Evolutionary conservation across 139 green algal genomes (phyloP), one percentile per base, ranked within the genome.

Genomic region (Tetraselmis striata): DNA sequence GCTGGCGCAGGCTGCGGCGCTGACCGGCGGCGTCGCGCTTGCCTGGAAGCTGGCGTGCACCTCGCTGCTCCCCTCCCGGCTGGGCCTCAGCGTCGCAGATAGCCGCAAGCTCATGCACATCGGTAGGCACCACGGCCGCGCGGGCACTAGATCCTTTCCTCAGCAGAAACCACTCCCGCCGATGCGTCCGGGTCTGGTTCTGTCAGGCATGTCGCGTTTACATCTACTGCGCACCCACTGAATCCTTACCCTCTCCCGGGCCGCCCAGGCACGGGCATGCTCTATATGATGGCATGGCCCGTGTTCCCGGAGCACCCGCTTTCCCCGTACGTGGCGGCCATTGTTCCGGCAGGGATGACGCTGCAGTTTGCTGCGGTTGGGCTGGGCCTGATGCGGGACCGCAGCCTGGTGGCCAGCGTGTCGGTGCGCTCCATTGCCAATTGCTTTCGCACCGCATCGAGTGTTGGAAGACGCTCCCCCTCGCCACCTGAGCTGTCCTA

Each of bases 71-170:
- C 45, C 45, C 11, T 18, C 11, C 5, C 18, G 45, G 45, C 45
- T 67, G 11, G 45, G 45, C 45, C 45, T 67, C 45, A 67, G 45
- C 45, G 45, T 67, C 18, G 45, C 45, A 5, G 45, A 67, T 18
- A 67, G 45, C 2, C 79, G 86, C 29, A 89, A 89, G 77, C 24
- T 87, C 0, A 89, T 87, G 77, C 86, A 89, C 80, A 88, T 89
- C 18, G 80, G 83, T 80, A 59, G 31, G 76, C 22, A n/a, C 67
- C 67, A n/a, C n/a, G n/a, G n/a, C n/a, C n/a, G n/a, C n/a, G n/a
- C n/a, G n/a, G n/a, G n/a, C n/a, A n/a, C n/a, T n/a, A n/a, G n/a
- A n/a, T n/a, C n/a, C n/a, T n/a, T n/a, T n/a, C n/a, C n/a, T n/a
- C n/a, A n/a, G n/a, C n/a, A n/a, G n/a, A n/a, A n/a, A n/a, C n/a